These are phyloP conservation scores for Emergomyces pasteurianus DNA, from an alignment of 2,329 filamentous ascomycete species.

Conservation along the genomic window DNA sequence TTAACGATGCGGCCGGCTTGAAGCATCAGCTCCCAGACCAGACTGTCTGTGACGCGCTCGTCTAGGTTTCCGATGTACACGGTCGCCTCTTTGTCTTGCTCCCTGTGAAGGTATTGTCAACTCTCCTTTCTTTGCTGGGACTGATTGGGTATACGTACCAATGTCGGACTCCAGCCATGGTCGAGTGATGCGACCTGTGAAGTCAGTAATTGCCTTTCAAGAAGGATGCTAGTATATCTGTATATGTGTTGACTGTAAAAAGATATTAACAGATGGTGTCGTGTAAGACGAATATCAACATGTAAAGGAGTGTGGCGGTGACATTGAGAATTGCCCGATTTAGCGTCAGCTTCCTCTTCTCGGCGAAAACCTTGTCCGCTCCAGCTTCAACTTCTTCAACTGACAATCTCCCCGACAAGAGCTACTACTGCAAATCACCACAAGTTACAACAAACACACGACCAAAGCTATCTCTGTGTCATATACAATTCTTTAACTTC, in stretches of 20 bases:
- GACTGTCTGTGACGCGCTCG: constrained; percentile 79
- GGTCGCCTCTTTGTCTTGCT: constrained; percentile 96
- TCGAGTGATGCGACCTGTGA: not conserved
- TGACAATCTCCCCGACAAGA: not conserved
- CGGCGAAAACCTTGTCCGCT: not conserved
- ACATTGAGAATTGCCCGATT: not conserved
- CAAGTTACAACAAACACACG: not conserved
- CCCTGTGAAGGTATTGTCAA: constrained; percentile 43
- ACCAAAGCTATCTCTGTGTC: not conserved
- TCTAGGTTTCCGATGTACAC: constrained; percentile 98
- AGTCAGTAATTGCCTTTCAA: not conserved
- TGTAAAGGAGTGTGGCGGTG: not conserved
- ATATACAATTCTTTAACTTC: not conserved
- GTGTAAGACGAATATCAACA: not conserved
- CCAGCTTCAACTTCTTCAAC: not conserved
- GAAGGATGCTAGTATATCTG: not conserved
- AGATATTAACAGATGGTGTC: no score
- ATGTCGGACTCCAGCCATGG: constrained; percentile 61
- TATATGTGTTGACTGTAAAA: not conserved
- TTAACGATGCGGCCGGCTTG: constrained; percentile 96
- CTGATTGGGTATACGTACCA: constrained; percentile 43
- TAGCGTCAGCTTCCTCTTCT: not conserved
- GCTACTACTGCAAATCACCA: not conserved
- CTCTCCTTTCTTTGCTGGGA: constrained; percentile 4
- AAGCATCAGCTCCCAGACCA: constrained; percentile 96